Percentiles rank a stretch among this genome's conserved stretches.
These are phyloP conservation scores for Cystobasidium ongulense DNA, from an alignment of 768 basidiomycete genomes.

Conservation along the genomic window DNA sequence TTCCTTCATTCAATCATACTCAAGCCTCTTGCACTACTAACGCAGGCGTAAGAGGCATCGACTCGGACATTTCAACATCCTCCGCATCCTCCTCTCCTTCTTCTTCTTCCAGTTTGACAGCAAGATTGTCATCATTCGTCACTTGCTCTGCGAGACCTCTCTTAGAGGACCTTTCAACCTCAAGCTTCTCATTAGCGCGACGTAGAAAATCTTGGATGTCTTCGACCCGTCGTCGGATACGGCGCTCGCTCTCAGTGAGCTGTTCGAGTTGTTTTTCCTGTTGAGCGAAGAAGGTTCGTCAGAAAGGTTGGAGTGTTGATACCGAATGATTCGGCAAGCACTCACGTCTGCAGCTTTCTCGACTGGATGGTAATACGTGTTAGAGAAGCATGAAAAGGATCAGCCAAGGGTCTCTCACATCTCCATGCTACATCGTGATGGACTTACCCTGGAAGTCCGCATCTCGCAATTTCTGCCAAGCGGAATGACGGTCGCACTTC, in stretches of 20 bases:
- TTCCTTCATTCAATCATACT: no score
- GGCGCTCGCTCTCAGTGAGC: slow-evolving; percentile 2
- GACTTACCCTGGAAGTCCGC: slow-evolving; percentile 39
- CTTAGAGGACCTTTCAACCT: not conserved
- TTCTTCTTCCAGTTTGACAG: not conserved
- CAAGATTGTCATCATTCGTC: not conserved
- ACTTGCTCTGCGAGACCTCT: not conserved
- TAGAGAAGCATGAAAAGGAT: not conserved
- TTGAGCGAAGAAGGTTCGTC: not conserved
- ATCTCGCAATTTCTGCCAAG: slow-evolving; percentile 42
- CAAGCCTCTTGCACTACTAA: not conserved
- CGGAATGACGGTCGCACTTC: slow-evolving; percentile 39
- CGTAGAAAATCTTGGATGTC: not conserved
- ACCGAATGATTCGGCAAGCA: not conserved
- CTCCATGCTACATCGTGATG: no score
- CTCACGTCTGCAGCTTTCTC: slow-evolving; percentile 20
- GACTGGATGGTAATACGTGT: not conserved
- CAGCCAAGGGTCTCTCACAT: not conserved
- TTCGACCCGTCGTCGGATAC: not conserved
- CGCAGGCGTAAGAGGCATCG: not conserved
- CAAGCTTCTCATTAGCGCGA: not conserved
- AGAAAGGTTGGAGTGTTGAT: not conserved
- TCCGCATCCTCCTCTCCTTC: not conserved
- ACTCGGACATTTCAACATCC: not conserved
- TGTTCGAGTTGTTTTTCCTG: slow-evolving; percentile 1